Percentiles rank a stretch among this genome's conserved stretches.
Evolutionary conservation across 73 alveolate species (phyloP).

Genomic region (Paramecium pentaurelia): DNA sequence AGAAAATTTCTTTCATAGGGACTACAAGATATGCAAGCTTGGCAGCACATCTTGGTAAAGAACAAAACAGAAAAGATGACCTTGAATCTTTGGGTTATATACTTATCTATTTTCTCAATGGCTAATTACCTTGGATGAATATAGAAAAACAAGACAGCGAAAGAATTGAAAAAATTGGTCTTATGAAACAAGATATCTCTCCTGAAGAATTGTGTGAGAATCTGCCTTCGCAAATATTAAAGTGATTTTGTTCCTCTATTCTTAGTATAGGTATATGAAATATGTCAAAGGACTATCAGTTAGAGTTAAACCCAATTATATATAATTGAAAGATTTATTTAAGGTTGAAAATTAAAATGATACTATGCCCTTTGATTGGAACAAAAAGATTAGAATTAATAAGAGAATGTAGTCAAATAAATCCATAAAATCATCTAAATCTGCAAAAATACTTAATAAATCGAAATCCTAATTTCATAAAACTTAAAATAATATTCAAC

Average conservation of each 20-base stretch:
- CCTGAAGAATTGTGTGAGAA: conserved; percentile 49
- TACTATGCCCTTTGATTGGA: conserved; percentile 23
- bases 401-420: neutral
- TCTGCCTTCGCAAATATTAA: neutral
- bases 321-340: neutral
- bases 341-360: neutral
- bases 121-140: conserved; percentile 72
- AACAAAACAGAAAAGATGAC: conserved; percentile 72
- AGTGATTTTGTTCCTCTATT: neutral
- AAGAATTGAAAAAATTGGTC: conserved; percentile 54
- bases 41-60: conserved; percentile 71
- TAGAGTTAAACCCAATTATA: neutral
- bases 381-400: neutral
- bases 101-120: conserved; percentile 59
- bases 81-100: conserved; percentile 75
- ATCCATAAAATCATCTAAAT: neutral
- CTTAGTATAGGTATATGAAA: conserved; percentile 24
- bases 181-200: neutral
- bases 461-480: neutral
- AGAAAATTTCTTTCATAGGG: conserved; percentile 61
- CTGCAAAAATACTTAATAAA: neutral
- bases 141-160: conserved; percentile 37
- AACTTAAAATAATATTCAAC: neutral
- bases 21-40: conserved; percentile 73
- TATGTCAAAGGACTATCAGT: conserved; percentile 25